Evolutionary conservation across 495 filamentous ascomycete species (phyloP), one percentile per base, ranked within the genome.

Genomic region (Gamarada debralockiae): DNA sequence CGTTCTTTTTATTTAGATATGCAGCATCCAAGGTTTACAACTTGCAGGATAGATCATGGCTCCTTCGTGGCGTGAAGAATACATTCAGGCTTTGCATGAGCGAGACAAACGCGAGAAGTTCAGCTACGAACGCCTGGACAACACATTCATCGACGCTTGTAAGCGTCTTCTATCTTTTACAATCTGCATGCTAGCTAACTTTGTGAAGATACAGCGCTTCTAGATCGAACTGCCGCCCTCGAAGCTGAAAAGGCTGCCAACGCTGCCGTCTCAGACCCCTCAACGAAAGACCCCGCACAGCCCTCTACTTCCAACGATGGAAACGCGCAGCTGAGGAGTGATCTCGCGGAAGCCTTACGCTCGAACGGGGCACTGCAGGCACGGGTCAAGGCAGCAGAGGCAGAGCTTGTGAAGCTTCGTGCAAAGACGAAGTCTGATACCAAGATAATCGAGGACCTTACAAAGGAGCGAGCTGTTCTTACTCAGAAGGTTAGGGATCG

Each of bases 281-380:
- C 20, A 12, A 15, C 53, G 12, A 55, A 36, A 20, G 18, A 61
- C 65, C 25, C 53, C 59, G 20, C 63, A 45, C 9, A 40, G 51
- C n/a, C 61, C 57, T 10, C 48, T 60, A 39, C 56, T 65, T 50
- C 7, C 40, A 64, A 51, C 20, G 73, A 76, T 8, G 56, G 68
- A 36, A 59, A 79, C 6, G 66, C 76, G 15, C 72, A 77, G 33
- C 68, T 84, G 1, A 73, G 80, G 13, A 65, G 79, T 34, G 86
- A 92, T 23, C 71, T 92, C 2, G 74, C 80, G 7, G 85, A 85
- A 66, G 86, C 89, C n/a, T 80, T 92, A 43, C 84, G 86, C 27
- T 81, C 83, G 13, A 83, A 85, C 39, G 74, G 77, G 7, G 73
- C 84, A 39, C 66, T 89, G n/a, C 82, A 89, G 52, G 67, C 70